Evolutionary conservation across 1,284 basidiomycete genomes (phyloP), one percentile per base, ranked within the genome.

Genomic region (Pyrrhoderma lamaoense): DNA sequence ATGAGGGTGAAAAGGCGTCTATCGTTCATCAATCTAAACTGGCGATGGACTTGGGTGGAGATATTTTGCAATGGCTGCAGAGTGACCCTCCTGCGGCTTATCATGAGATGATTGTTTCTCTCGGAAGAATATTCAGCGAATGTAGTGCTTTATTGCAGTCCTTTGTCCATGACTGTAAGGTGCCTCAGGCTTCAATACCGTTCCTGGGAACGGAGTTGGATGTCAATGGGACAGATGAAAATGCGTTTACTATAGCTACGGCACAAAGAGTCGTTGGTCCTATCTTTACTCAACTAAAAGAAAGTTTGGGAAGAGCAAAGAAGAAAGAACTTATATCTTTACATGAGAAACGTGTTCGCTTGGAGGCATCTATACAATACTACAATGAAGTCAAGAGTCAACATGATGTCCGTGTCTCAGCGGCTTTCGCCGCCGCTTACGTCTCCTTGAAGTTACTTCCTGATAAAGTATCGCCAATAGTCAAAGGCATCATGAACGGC

Each of bases 401-500:
- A 60, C 83, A 94, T 63, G 95, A 98, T 59, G 79, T 84, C 16
- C 86, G 93, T 47, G 85, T 98, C 11, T 85, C 82, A 8, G 91
- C 96, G 8, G 82, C 90, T 0, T 87, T 96, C 59, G 92, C 94
- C 9, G 86, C 89, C 2, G 93, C 95, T 0, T 87, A 95, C 57
- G 87, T 99, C 16, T 85, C 90, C 3, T 80, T 95, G 56, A 76
- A 79, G 61, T 80, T 80, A 35, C 83, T 90, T 35, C 93, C 94
- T 0, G 81, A 91, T 57, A 99, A 98, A 71, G 85, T 99, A 56
- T 97, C 93, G 58, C 95, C 89, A 0, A 84, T 99, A 42, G 93
- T 99, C 49, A 93, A 96, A 67, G 93, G 91, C 36, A 84, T 99
- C 58, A 99, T 98, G 89, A 96, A 95, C 58, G 92, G 93, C 35